These are phyloP conservation scores for Pulveroboletus sp. DNA, from an alignment of 768 basidiomycete genomes.

Conservation along the genomic window DNA sequence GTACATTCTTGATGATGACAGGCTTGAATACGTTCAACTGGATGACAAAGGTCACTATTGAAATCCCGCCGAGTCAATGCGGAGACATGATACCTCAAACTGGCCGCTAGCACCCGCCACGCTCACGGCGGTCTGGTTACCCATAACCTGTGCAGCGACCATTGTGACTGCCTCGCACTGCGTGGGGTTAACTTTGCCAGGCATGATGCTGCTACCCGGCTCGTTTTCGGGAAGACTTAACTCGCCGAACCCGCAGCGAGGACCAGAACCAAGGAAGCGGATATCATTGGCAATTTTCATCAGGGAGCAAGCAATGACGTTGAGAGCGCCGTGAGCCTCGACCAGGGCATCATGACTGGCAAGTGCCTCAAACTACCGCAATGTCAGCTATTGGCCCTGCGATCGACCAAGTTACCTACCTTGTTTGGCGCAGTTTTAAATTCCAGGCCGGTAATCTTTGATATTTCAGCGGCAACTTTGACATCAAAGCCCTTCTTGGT, in stretches of 20 bases:
- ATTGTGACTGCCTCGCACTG: conserved; percentile 99
- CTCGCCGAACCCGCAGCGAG: conserved; percentile 96
- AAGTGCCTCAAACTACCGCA: conserved; percentile 84
- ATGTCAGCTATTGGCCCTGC: conserved; percentile 3
- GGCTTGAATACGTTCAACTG: conserved; percentile 99
- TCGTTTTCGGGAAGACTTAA: conserved; percentile 95
- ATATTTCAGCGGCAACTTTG: conserved; percentile 87
- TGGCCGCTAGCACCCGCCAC: conserved; percentile 94
- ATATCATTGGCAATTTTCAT: conserved; percentile 99
- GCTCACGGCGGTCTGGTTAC: conserved; percentile 91
- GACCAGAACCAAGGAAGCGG: conserved; percentile 94
- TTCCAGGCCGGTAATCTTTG: conserved; percentile 81
- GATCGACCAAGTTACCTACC: conserved; percentile 37
- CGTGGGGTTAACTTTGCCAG: conserved; percentile 98
- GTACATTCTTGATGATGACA: conserved; percentile 95
- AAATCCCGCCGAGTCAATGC: conserved; percentile 1
- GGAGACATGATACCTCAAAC: conserved; percentile 70
- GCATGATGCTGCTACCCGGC: conserved; percentile 99
- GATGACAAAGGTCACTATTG: conserved; percentile 5
- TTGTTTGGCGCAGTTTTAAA: conserved; percentile 99
- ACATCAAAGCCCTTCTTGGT: conserved; percentile 96
- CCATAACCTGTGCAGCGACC: conserved; percentile 98
- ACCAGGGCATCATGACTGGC: conserved; percentile 98
- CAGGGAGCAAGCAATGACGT: conserved; percentile 91
- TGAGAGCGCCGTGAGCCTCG: conserved; percentile 94